Conservation (phyloP, 2,329 filamentous ascomycete species). For the Pezicula rhizophila region DNA sequence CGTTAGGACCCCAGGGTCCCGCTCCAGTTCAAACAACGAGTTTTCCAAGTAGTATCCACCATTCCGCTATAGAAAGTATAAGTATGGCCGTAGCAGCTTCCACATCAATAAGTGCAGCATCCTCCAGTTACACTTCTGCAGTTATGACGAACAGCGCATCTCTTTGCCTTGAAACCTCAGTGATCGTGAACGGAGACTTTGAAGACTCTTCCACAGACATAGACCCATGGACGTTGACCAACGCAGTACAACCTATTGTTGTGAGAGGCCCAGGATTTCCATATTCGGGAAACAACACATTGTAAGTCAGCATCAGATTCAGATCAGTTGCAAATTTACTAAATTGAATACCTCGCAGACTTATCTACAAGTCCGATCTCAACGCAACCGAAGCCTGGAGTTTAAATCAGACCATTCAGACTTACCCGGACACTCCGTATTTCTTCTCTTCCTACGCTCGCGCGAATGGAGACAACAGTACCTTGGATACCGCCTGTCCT, state of each 20-base stretch:
- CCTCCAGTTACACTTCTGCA: background rate
- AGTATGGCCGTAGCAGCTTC: background rate
- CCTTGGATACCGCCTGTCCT: background rate
- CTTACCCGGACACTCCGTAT: background rate
- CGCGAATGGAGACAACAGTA: background rate
- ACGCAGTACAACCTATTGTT: background rate
- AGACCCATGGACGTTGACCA: background rate
- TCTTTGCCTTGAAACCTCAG: background rate
- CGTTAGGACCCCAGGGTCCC: no score
- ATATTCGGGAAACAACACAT: background rate
- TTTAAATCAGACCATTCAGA: background rate
- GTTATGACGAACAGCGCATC: background rate
- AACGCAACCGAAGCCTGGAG: background rate
- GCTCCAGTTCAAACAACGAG: no score
- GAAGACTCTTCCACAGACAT: background rate
- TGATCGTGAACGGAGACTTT: background rate
- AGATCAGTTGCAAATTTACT: no score
- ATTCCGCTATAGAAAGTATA: no score
- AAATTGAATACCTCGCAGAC: background rate
- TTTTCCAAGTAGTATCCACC: no score
- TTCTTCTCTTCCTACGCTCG: background rate
- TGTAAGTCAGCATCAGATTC: background rate
- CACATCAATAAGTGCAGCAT: background rate
- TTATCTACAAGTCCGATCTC: background rate
- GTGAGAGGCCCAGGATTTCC: background rate